These are phyloP conservation scores for Suhomyces panamericanus DNA, from an alignment of 1,139 yeast genomes.

Conservation along the genomic window DNA sequence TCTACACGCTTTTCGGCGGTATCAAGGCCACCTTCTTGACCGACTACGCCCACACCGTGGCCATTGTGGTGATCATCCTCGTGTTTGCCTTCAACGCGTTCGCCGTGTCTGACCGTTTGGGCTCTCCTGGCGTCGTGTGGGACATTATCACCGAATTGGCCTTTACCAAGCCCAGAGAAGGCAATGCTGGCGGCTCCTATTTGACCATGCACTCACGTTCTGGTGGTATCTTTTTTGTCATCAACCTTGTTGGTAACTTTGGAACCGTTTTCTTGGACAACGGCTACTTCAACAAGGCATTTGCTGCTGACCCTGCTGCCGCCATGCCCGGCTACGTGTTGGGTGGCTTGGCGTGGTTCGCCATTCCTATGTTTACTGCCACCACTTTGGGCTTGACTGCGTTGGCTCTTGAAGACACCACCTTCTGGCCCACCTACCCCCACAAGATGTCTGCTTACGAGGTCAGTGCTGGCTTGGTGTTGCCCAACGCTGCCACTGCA, in stretches of 20 bases:
- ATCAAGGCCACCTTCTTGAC: conserved; percentile 87
- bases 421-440: conserved; percentile 79
- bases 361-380: conserved; percentile 79
- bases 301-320: conserved; percentile 81
- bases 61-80: conserved; percentile 60
- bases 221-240: conserved; percentile 83
- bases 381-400: conserved; percentile 86
- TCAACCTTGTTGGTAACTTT: conserved; percentile 81
- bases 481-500: conserved; percentile 86
- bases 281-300: conserved; percentile 89
- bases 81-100: conserved; percentile 63
- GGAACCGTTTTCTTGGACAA: conserved; percentile 88
- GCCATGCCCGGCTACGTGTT: conserved; percentile 87
- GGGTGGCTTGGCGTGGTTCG: conserved; percentile 93
- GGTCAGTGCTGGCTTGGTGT: conserved; percentile 75
- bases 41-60: conserved; percentile 75
- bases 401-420: conserved; percentile 63
- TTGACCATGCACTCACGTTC: conserved; percentile 74
- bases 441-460: conserved; percentile 61
- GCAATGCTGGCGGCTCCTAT: conserved; percentile 76
- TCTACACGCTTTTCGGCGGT: conserved; percentile 86
- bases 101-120: conserved; percentile 62
- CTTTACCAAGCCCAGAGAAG: conserved; percentile 58
- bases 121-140: conserved; percentile 81
- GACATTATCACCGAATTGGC: conserved; percentile 64